Percentiles rank a stretch among this genome's conserved stretches.
These are phyloP conservation scores for Pleurotus eryngii DNA, from an alignment of 768 basidiomycete species.

Conservation along the genomic window DNA sequence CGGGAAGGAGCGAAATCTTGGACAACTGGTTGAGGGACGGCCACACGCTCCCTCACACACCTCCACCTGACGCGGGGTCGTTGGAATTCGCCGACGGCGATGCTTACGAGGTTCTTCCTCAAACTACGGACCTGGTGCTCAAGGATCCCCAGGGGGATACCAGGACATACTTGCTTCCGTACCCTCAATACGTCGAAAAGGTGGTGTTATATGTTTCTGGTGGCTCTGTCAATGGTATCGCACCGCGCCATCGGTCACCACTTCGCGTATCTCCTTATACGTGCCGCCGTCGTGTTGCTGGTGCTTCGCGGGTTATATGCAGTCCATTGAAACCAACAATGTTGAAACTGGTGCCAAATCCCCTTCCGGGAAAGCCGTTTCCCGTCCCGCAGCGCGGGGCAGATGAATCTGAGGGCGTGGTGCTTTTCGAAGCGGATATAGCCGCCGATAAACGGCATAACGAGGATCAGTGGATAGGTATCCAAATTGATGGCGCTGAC, in stretches of 20 bases:
- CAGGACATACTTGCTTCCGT: conserved; percentile 51
- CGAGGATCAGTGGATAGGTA: conserved; percentile 42
- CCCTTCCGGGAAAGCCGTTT: conserved; percentile 49
- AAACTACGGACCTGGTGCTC: conserved; percentile 37
- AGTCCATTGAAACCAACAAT: conserved; percentile 36
- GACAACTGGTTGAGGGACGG: conserved; percentile 73
- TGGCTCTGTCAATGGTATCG: conserved; percentile 49
- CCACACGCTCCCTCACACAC: conserved; percentile 36
- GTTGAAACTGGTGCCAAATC: conserved; percentile 63
- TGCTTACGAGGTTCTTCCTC: conserved; percentile 34
- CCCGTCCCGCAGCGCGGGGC: conserved; percentile 66
- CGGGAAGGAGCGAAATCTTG: conserved; percentile 35
- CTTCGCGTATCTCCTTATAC: conserved; percentile 44
- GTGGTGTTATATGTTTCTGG: conserved; percentile 60
- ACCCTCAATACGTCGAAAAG: conserved; percentile 24
- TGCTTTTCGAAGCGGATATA: conserved; percentile 56
- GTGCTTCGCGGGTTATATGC: conserved; percentile 28
- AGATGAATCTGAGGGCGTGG: conserved; percentile 74
- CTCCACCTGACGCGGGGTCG: conserved; percentile 4
- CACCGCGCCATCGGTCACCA: conserved; percentile 44
- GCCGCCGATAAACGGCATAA: conserved; percentile 8
- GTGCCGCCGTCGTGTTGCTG: conserved; percentile 33
- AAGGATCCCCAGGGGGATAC: conserved; percentile 35
- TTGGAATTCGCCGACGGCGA: conserved; percentile 20
- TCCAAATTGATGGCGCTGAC: conserved; percentile 47